Evolutionary conservation across 257 asterid species (phyloP).

Genomic region (Solanum dulcamara): DNA sequence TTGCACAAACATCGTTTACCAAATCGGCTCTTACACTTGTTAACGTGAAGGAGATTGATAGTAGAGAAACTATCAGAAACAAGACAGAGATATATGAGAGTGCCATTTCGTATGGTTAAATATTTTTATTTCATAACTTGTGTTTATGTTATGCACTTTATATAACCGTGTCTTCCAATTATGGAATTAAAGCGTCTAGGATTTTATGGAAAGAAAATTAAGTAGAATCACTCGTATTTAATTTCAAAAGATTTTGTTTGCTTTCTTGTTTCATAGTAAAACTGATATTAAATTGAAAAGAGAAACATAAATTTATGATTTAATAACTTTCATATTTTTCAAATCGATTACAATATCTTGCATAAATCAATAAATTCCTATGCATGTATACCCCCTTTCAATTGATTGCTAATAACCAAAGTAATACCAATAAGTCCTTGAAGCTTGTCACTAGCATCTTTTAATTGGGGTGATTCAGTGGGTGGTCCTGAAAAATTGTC

Average conservation of each 20-base stretch:
- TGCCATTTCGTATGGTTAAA: neutral
- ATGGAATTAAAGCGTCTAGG: neutral
- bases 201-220: neutral
- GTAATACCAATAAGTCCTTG: neutral
- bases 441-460: neutral
- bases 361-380: neutral
- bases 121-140: neutral
- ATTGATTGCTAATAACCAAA: neutral
- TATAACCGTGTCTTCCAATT: neutral
- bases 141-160: neutral
- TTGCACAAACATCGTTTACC: slow-evolving; percentile 12
- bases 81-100: neutral
- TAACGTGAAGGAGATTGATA: neutral
- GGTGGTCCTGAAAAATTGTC: neutral
- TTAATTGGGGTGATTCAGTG: neutral
- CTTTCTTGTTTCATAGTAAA: no score
- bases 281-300: no score
- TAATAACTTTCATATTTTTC: neutral
- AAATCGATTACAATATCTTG: neutral
- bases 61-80: neutral
- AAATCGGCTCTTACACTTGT: slow-evolving; percentile 13
- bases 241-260: no score
- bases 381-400: neutral
- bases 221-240: neutral
- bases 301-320: neutral